Base-by-base conservation (phyloP, 306 rosid species). In the Trifolium dubium region DNA sequence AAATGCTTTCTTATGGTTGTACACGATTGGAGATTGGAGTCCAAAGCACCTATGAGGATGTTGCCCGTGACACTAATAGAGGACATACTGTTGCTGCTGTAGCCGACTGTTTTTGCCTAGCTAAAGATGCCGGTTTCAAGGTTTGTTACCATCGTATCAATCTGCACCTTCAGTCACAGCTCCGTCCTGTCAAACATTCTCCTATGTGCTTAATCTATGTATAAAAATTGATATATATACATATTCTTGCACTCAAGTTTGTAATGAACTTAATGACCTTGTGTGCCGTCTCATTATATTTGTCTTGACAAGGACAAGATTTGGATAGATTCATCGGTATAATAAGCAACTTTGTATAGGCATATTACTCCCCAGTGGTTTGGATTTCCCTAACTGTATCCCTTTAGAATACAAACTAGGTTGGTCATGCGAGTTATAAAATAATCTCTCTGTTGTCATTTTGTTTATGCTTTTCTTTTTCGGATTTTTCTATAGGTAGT, bases 91-190 rank as follows among this genome's bases (percentile, higher is more conserved):
- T 90, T 69, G 96, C 96, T 74, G 95, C 97, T 67, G 99, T 94
- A 31, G 95, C 99, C 6, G 99, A 92, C 85, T 94, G 96, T 74
- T 94, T 94, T 85, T 89, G 86, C 85, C 73, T 94, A 82, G 92
- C 99, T 62, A 94, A 92, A 85, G 99, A 94, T 90, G 99, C 99
- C 47, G 97, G 97, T 79, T 94, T 92, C 83, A 94, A 94, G 97
- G 96, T 94, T 75, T 80, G 86, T 56, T 64, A 5, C 49, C 34
- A 44, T 71, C 32, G 9, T 53, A 15, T 75, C 31, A 54, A 62
- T 61, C 60, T 66, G 49, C 37, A 56, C 31, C 32, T 40, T 59
- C 34, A 3, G 41, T 77, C 32, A 44, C 32, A 14, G 37, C 63
- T 72, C 43, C 67, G 49, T 62, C 66, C 40, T 28, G 31, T 54